These are phyloP conservation scores for Epichloe amarillans DNA, from an alignment of 2,329 filamentous ascomycete genomes.

Conservation along the genomic window DNA sequence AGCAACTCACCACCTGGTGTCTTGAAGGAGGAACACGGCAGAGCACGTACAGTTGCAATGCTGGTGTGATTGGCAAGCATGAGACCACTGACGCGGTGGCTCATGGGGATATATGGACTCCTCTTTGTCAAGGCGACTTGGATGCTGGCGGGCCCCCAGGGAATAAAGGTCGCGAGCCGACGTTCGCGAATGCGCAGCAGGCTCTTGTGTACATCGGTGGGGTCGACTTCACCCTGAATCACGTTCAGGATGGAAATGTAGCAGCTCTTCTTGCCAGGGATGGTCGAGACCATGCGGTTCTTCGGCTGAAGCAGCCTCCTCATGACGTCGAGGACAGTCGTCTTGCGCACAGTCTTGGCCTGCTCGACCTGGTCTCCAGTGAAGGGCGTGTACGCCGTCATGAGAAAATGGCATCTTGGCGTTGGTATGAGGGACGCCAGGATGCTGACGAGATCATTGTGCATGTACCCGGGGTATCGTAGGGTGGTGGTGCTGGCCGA, in stretches of 20 bases:
- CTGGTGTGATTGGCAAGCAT: constrained; percentile 98
- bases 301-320: constrained; percentile 88
- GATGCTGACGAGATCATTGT: constrained; percentile 96
- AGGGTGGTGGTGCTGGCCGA: constrained; percentile 94
- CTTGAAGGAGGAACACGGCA: background rate
- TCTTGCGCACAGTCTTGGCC: constrained; percentile 95
- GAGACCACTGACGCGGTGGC: constrained; percentile 84
- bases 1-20: too few relatives aligned
- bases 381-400: constrained; percentile 97
- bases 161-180: constrained; percentile 88
- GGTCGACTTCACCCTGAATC: constrained; percentile 96
- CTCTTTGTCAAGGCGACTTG: constrained; percentile 95
- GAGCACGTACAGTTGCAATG: constrained; percentile 63
- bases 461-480: constrained; percentile 97
- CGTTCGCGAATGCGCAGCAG: constrained; percentile 90
- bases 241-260: constrained; percentile 99
- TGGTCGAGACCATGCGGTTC: constrained; percentile 97
- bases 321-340: constrained; percentile 97
- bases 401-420: constrained; percentile 92
- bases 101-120: constrained; percentile 89
- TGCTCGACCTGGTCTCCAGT: constrained; percentile 93
- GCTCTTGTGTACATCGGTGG: constrained; percentile 97
- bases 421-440: constrained; percentile 92
- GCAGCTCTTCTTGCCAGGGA: constrained; percentile 91
- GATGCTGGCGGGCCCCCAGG: constrained; percentile 91